Evolutionary conservation across 768 basidiomycete genomes (phyloP).

Genomic region (Phaeolepiota aurea): DNA sequence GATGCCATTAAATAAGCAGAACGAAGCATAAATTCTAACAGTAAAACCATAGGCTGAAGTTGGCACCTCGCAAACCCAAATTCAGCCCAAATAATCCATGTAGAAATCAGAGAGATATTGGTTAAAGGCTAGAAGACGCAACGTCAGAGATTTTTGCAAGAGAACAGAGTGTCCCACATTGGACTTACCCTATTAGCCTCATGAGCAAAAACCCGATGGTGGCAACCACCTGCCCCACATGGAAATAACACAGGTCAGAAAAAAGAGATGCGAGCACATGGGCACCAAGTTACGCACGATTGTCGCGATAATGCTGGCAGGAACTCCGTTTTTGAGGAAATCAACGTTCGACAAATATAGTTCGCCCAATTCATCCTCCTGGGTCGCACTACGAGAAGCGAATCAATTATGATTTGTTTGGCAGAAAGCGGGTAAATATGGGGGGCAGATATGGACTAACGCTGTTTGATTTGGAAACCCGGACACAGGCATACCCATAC

Average conservation of each 20-base stretch:
- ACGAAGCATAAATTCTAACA: too few relatives aligned
- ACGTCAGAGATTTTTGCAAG: too few relatives aligned
- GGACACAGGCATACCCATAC: slow-evolving; percentile 98
- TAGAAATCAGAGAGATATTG: too few relatives aligned
- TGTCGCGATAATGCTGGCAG: slow-evolving; percentile 86
- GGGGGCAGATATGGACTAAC: slow-evolving; percentile 37
- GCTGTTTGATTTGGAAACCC: slow-evolving; percentile 99
- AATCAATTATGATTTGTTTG: slow-evolving; percentile 12
- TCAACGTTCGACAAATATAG: slow-evolving; percentile 79
- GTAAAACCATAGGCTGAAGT: too few relatives aligned
- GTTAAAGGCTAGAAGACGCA: too few relatives aligned
- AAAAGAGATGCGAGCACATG: slow-evolving; percentile 2
- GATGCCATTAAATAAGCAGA: too few relatives aligned
- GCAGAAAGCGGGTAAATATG: slow-evolving; percentile 6
- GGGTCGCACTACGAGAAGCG: slow-evolving; percentile 55
- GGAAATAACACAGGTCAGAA: slow-evolving; percentile 6
- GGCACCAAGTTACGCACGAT: slow-evolving; percentile 37
- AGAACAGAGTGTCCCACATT: too few relatives aligned
- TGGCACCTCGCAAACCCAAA: too few relatives aligned
- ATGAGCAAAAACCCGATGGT: slow-evolving; percentile 79
- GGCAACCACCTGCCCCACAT: slow-evolving; percentile 56
- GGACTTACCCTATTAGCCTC: slow-evolving; percentile 60
- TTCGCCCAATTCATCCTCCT: slow-evolving; percentile 91
- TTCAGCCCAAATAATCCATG: too few relatives aligned
- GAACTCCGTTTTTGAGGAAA: slow-evolving; percentile 91